Conservation (phyloP, 352 stramenopile species). For the Phytophthora idaei region DNA sequence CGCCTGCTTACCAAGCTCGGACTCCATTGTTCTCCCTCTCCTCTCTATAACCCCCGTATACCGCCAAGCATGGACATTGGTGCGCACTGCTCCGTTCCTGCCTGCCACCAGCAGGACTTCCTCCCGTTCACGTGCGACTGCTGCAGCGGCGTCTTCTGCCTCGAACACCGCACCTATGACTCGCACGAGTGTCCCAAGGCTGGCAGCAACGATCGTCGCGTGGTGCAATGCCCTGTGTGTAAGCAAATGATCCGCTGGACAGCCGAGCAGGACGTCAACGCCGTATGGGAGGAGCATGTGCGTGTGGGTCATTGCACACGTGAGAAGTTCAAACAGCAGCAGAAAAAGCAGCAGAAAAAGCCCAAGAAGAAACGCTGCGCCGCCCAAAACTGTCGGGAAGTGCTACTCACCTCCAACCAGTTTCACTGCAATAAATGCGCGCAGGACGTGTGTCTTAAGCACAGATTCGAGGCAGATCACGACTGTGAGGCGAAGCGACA, state of each 20-base stretch:
- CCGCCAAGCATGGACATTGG: conserved; percentile 65
- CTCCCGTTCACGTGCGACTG: conserved; percentile 88
- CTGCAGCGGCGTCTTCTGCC: conserved; percentile 79
- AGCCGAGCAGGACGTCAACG: conserved; percentile 74
- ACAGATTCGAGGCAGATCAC: conserved; percentile 83
- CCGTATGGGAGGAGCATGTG: conserved; percentile 75
- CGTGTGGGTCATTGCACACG: conserved; percentile 56
- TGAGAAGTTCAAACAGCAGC: conserved; percentile 40
- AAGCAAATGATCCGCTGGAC: conserved; percentile 73
- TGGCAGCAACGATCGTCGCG: conserved; percentile 67
- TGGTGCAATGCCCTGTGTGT: conserved; percentile 78
- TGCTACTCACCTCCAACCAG: conserved; percentile 73
- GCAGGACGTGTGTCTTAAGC: conserved; percentile 75
- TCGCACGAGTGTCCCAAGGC: conserved; percentile 71
- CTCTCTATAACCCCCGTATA: background rate
- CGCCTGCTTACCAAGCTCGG: background rate
- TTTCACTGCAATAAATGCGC: conserved; percentile 73
- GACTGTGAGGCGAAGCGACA: conserved; percentile 50
- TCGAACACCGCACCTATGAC: conserved; percentile 85
- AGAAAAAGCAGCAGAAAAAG: conserved; percentile 43
- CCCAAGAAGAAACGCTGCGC: conserved; percentile 77
- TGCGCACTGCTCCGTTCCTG: conserved; percentile 65
- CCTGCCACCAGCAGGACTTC: conserved; percentile 84
- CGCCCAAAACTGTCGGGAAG: conserved; percentile 59
- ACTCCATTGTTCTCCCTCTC: background rate